Evolutionary conservation across 192 early-diverging fungal species (phyloP).

Genomic region (Helicostylum pulchrum): DNA sequence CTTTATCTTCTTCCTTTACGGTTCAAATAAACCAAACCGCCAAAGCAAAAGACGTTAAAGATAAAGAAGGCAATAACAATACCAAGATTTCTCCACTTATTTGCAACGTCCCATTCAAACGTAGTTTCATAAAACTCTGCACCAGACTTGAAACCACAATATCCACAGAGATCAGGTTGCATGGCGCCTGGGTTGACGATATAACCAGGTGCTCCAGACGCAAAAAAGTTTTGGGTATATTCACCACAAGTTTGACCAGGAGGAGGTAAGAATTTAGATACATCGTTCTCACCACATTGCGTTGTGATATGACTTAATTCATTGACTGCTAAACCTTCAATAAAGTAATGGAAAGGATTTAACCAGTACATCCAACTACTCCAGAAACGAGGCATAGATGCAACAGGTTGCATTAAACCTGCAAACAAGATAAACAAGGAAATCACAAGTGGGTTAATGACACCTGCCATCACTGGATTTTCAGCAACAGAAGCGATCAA

Average conservation of each 20-base stretch:
- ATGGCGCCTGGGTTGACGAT: constrained; percentile 21
- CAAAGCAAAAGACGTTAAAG: constrained; percentile 58
- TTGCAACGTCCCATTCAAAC: constrained; percentile 50
- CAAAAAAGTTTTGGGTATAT: constrained; percentile 37
- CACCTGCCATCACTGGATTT: constrained; percentile 54
- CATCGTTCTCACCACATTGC: constrained; percentile 48
- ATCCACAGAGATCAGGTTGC: constrained; percentile 48
- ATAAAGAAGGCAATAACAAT: constrained; percentile 59
- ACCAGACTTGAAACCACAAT: constrained; percentile 56
- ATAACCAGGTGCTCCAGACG: constrained; percentile 13
- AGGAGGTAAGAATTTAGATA: constrained; percentile 54
- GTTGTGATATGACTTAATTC: constrained; percentile 54
- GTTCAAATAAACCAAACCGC: constrained; percentile 41
- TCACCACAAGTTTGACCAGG: constrained; percentile 56
- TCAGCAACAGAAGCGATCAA: constrained; percentile 58
- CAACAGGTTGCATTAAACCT: constrained; percentile 64
- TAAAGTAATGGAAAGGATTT: constrained; percentile 64
- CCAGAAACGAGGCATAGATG: constrained; percentile 66
- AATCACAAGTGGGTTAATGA: constrained; percentile 67
- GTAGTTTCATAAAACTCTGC: constrained; percentile 48
- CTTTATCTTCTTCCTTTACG: constrained; percentile 22
- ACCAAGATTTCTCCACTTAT: constrained; percentile 72
- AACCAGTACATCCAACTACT: constrained; percentile 68
- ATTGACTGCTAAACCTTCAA: constrained; percentile 61
- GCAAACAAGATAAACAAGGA: constrained; percentile 65